Evolutionary conservation across 352 stramenopile genomes (phyloP), one percentile per base, ranked within the genome.

Genomic region (Phytophthora brassicae): DNA sequence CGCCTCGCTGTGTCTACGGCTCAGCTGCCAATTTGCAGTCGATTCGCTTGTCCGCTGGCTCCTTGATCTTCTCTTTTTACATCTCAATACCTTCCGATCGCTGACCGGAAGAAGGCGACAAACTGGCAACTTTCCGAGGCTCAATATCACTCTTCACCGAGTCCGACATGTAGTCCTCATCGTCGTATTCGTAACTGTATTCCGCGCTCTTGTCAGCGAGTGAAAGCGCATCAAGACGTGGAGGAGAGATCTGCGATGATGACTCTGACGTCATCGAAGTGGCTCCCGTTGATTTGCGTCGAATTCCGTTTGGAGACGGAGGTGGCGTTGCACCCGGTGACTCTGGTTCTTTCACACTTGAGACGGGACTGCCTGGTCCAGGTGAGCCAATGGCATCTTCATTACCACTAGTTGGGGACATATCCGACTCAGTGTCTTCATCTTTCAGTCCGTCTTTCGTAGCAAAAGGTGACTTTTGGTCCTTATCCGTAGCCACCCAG

Each of bases 401-500:
- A 42, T 57, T 84, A 38, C 66, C 63, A 53, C 68, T 81, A n/a
- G 74, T 75, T 4, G 77, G 71, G 4, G 70, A 88, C 57, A 75
- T 62, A 47, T 89, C 76, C 36, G 79, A 87, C 60, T 90, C 82
- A 5, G 80, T 90, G 60, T 86, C 81, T 19, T 75, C 74, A 54
- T 90, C 84, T 48, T 80, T 81, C 4, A 74, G 62, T 17, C 74
- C 69, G 49, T 83, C 83, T 38, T 68, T 70, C 3, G 58, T 68
- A 13, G 56, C 56, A 52, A 93, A 95, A 3, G 86, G 86, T 22
- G 86, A 95, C 66, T 92, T 93, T 56, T 82, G 85, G 47, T 93
- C 84, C 62, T 92, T 92, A 67, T 92, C 86, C 0, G 86, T 95
- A 6, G 84, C 83, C 20, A 95, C 82, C 86, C 86, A 95, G 61